A percentile compares a stretch with the other conserved stretches of the same genome.
These are phyloP conservation scores for Phyllosticta citribraziliensis DNA, from an alignment of 2,329 filamentous ascomycete genomes.

Conservation along the genomic window DNA sequence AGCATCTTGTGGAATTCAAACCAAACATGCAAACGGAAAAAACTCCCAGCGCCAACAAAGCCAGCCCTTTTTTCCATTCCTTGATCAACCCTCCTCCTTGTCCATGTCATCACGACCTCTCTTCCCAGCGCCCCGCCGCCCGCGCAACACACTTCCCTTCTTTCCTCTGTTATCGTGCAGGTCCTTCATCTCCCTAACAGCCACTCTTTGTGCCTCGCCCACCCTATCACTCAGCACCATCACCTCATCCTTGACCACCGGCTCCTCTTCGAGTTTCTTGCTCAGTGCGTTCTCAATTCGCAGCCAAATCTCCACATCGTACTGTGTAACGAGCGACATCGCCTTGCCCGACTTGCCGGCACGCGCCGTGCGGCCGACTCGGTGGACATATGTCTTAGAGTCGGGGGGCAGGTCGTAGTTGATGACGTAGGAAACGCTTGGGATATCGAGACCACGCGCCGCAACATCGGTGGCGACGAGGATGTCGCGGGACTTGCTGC, in stretches of 20 bases:
- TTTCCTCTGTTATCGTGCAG: conserved; percentile 57
- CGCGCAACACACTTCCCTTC: conserved; percentile 37
- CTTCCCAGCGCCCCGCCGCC: conserved; percentile 44
- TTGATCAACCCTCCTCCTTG: conserved; percentile 55
- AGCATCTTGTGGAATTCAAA: neutral
- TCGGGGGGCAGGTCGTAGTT: conserved; percentile 80
- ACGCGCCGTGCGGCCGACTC: conserved; percentile 78
- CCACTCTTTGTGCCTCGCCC: conserved; percentile 72
- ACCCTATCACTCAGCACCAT: conserved; percentile 71
- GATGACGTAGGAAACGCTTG: conserved; percentile 76
- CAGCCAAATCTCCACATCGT: conserved; percentile 71
- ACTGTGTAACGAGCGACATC: conserved; percentile 75
- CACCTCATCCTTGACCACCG: conserved; percentile 68
- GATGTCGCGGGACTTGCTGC: conserved; percentile 67
- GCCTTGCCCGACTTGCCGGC: conserved; percentile 78
- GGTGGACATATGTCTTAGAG: conserved; percentile 83
- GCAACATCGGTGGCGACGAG: conserved; percentile 92
- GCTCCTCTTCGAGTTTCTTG: conserved; percentile 62
- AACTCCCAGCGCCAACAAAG: neutral
- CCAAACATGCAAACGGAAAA: neutral
- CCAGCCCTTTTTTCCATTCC: neutral
- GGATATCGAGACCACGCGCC: conserved; percentile 84
- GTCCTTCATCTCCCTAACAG: conserved; percentile 72
- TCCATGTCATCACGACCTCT: conserved; percentile 60
- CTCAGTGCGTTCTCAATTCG: conserved; percentile 76